These are phyloP conservation scores for Podaxis mareebaensis DNA, from an alignment of 768 basidiomycete species.

Conservation along the genomic window DNA sequence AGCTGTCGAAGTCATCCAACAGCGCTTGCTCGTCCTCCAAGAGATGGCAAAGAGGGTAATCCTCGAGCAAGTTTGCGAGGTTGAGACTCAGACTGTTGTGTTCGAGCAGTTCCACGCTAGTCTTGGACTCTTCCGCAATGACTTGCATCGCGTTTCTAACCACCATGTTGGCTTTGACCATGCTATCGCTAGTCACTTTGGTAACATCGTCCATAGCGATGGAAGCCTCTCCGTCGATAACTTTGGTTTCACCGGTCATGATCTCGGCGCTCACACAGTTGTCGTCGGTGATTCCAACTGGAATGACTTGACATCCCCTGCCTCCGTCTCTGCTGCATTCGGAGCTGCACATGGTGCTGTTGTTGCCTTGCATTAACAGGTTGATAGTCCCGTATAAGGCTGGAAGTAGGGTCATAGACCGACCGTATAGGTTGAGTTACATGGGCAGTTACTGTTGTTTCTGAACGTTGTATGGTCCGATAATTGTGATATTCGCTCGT, in stretches of 20 bases:
- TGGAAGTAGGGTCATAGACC: neutral
- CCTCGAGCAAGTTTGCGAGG: constrained; percentile 31
- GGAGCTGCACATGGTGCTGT: neutral
- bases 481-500: neutral
- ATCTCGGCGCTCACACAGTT: constrained; percentile 34
- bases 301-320: constrained; percentile 26
- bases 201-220: constrained; percentile 28
- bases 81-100: constrained; percentile 35
- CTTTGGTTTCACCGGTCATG: constrained; percentile 32
- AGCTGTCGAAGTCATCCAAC: constrained; percentile 32
- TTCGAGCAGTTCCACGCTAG: constrained; percentile 33
- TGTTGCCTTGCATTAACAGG: neutral
- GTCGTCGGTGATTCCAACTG: constrained; percentile 42
- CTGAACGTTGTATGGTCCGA: neutral
- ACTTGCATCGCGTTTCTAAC: constrained; percentile 29
- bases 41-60: constrained; percentile 37
- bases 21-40: constrained; percentile 41
- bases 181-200: constrained; percentile 29
- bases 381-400: neutral
- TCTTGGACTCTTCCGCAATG: constrained; percentile 29
- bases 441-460: neutral
- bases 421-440: neutral
- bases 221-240: constrained; percentile 30
- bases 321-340: constrained; percentile 10
- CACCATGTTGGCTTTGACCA: constrained; percentile 33